Evolutionary conservation across 257 asterid species (phyloP).

Genomic region (Fraxinus pennsylvanica): DNA sequence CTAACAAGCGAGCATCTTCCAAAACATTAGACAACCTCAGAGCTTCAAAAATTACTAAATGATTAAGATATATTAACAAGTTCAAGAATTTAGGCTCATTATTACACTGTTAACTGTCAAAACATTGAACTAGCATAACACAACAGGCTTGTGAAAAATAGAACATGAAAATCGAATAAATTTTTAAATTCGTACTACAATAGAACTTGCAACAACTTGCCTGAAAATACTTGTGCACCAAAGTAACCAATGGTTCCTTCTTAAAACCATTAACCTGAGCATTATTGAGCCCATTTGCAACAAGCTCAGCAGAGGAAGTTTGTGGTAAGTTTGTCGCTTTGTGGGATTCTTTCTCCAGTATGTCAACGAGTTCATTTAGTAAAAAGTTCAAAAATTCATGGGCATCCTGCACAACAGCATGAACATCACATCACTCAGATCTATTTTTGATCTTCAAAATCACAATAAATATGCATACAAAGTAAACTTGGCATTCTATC

Average conservation of each 20-base stretch:
- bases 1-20: neutral
- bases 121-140: neutral
- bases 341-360: slow-evolving; percentile 78
- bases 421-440: slow-evolving; percentile 9
- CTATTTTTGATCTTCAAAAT: neutral
- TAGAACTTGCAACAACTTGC: slow-evolving; percentile 31
- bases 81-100: neutral
- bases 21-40: neutral
- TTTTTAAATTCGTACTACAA: neutral
- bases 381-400: slow-evolving; percentile 87
- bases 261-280: slow-evolving; percentile 50
- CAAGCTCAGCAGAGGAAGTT: slow-evolving; percentile 37
- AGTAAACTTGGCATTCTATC: neutral
- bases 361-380: slow-evolving; percentile 82
- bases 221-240: slow-evolving; percentile 96
- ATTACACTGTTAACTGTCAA: neutral
- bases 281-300: slow-evolving; percentile 51
- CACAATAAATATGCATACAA: slow-evolving; percentile 18
- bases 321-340: slow-evolving; percentile 41
- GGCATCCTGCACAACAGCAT: slow-evolving; percentile 63
- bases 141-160: slow-evolving; percentile 10
- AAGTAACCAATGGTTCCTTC: slow-evolving; percentile 67
- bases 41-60: neutral
- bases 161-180: neutral
- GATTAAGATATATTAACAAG: neutral